phyloP scores from a whole-genome alignment of 768 basidiomycete species.

The Omphalotus guepiniiformis region DNA sequence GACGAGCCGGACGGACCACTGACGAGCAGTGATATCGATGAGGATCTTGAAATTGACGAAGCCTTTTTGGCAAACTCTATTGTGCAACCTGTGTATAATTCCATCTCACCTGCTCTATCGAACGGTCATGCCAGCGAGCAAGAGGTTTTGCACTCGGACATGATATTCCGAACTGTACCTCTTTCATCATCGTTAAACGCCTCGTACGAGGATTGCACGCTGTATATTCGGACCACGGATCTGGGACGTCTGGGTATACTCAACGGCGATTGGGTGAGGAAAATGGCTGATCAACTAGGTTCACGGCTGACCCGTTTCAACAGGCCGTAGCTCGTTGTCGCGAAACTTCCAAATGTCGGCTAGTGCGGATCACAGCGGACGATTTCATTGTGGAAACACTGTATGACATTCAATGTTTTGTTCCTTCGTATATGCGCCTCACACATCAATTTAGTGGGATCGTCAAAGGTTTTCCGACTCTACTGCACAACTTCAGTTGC shows the following conservation, averaged over 20 bases:
- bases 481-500: constrained; percentile 49
- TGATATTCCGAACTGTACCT: constrained; percentile 11
- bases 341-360: constrained; percentile 34
- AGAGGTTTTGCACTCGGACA: constrained; percentile 8
- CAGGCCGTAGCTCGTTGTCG: constrained; percentile 50
- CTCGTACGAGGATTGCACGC: constrained; percentile 45
- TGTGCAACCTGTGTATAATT: constrained; percentile 22
- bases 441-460: constrained; percentile 28
- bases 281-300: constrained; percentile 1
- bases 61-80: constrained; percentile 60
- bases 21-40: constrained; percentile 23
- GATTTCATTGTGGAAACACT: constrained; percentile 36
- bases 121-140: constrained; percentile 7
- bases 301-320: constrained; percentile 9
- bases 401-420: constrained; percentile 24
- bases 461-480: constrained; percentile 41
- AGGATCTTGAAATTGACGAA: constrained; percentile 67
- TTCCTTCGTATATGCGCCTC: neutral
- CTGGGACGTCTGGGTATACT: constrained; percentile 63
- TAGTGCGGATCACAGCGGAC: constrained; percentile 55
- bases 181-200: constrained; percentile 24
- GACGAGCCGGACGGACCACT: constrained; percentile 17
- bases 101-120: constrained; percentile 13
- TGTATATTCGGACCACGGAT: constrained; percentile 62
- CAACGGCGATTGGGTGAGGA: constrained; percentile 73